These are phyloP conservation scores for Pachyrhizus erosus DNA, from an alignment of 306 rosid species.

Conservation along the genomic window DNA sequence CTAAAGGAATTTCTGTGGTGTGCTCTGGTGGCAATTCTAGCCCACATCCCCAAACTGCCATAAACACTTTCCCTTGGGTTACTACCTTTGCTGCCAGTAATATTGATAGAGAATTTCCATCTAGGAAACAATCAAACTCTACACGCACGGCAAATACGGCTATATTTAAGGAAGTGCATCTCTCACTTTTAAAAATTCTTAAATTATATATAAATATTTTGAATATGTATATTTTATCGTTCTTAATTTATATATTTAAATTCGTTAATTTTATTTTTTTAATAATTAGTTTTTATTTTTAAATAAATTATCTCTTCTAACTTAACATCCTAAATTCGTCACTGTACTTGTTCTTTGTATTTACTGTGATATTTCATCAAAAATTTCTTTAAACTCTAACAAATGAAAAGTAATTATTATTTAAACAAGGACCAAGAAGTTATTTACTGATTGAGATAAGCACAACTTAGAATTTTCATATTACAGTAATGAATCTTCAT, in stretches of 20 bases:
- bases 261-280: too few species aligned
- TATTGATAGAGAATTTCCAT: slow-evolving; percentile 64
- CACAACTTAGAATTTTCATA: background rate
- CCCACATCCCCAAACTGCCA: slow-evolving; percentile 66
- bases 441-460: background rate
- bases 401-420: background rate
- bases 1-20: slow-evolving; percentile 61
- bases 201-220: too few species aligned
- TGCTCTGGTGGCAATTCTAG: slow-evolving; percentile 75
- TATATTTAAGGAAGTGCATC: too few species aligned
- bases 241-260: too few species aligned
- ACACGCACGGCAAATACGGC: too few species aligned
- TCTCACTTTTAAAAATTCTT: too few species aligned
- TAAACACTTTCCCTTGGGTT: slow-evolving; percentile 69
- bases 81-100: slow-evolving; percentile 69
- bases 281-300: too few species aligned
- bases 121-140: slow-evolving; percentile 64
- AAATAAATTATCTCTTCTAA: too few species aligned
- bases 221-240: too few species aligned
- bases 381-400: background rate
- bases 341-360: background rate
- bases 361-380: background rate
- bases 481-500: background rate
- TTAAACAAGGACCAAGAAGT: background rate
- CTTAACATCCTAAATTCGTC: too few species aligned